phyloP scores from a whole-genome alignment of 2,329 filamentous ascomycete species.

The Penicillium occitanis region DNA sequence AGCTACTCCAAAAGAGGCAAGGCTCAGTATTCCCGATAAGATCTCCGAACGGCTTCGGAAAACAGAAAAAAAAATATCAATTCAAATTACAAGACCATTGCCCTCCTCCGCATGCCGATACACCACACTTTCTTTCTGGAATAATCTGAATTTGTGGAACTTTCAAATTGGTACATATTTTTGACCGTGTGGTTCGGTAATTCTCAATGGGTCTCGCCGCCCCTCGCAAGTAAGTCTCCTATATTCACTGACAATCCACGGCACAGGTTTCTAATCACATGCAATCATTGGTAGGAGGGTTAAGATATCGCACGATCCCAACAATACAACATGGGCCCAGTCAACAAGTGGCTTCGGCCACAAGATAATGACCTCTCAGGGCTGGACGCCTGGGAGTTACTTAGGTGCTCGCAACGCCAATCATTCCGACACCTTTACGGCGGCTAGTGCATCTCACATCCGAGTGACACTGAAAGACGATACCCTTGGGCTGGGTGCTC shows the following conservation, averaged over 20 bases:
- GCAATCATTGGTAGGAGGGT: constrained; percentile 47
- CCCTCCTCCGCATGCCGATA: not conserved
- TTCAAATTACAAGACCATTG: not conserved
- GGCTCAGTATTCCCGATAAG: not conserved
- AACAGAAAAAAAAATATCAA: not conserved
- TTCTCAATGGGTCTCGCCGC: constrained; percentile 66
- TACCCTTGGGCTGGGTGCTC: constrained; percentile 83
- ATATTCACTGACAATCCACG: not conserved
- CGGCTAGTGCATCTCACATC: constrained; percentile 81
- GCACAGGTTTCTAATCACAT: constrained; percentile 6
- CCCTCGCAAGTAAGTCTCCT: constrained; percentile 60
- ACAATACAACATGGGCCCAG: constrained; percentile 90
- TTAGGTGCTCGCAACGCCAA: constrained; percentile 75
- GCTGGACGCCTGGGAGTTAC: constrained; percentile 83
- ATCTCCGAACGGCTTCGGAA: not conserved
- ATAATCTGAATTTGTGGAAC: not conserved
- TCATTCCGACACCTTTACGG: constrained; percentile 73
- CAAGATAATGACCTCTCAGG: constrained; percentile 81
- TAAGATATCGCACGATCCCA: constrained; percentile 87
- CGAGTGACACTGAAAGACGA: constrained; percentile 85
- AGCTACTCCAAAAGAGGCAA: constrained; percentile 3
- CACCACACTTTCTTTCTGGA: not conserved
- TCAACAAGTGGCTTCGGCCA: constrained; percentile 83
- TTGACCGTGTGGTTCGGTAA: not conserved
- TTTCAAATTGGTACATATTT: not conserved